These are phyloP conservation scores for Chytriomyces confervae DNA, from an alignment of 192 early-diverging fungal species.

Conservation along the genomic window DNA sequence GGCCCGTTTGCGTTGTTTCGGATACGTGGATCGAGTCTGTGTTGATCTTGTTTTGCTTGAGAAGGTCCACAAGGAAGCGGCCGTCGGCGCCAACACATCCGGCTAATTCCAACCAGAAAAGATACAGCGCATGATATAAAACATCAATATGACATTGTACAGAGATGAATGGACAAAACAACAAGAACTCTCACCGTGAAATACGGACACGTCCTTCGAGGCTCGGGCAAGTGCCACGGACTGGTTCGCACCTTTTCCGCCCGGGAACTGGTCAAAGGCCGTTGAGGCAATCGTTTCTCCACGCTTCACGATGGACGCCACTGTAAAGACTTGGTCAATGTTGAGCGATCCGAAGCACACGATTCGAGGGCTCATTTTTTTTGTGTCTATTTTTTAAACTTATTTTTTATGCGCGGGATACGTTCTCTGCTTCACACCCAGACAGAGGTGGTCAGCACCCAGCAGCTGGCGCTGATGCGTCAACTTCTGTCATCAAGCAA, in stretches of 20 bases:
- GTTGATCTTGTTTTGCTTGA: conserved; percentile 71
- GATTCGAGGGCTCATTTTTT: conserved; percentile 6
- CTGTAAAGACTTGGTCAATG: conserved; percentile 78
- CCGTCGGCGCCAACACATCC: conserved; percentile 88
- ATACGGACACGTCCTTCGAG: conserved; percentile 23
- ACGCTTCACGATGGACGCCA: conserved; percentile 72
- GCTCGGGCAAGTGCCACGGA: conserved; percentile 80
- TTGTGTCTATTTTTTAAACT: no score
- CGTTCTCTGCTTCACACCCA: no score
- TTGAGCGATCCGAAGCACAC: conserved; percentile 76
- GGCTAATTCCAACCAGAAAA: conserved; percentile 71
- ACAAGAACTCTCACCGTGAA: background rate
- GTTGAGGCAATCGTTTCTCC: conserved; percentile 60
- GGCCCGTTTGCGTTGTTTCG: conserved; percentile 67
- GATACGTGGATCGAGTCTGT: conserved; percentile 59
- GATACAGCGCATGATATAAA: background rate
- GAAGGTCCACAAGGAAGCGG: conserved; percentile 71
- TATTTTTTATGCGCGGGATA: no score
- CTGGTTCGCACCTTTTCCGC: conserved; percentile 90
- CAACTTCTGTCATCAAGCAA: no score
- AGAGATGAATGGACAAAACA: background rate
- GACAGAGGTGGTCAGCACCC: no score
- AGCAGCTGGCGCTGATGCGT: no score
- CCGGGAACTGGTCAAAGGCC: conserved; percentile 60
- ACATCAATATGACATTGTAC: background rate